These are phyloP conservation scores for Breviolum minutum DNA, from an alignment of 73 alveolate species.

Conservation along the genomic window DNA sequence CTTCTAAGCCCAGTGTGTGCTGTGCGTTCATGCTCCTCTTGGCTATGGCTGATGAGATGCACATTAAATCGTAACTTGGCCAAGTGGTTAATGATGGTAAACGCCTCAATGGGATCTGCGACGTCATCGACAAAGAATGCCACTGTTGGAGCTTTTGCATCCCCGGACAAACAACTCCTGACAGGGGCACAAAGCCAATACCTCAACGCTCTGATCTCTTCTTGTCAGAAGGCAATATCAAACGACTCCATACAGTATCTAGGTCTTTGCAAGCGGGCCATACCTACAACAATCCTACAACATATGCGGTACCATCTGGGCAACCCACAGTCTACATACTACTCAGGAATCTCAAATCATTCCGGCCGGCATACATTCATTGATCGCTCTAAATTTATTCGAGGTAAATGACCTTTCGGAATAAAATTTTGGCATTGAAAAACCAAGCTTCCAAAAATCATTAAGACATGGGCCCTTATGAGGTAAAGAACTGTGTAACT, in stretches of 20 bases:
- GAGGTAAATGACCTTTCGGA: no score
- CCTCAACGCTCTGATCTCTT: background rate
- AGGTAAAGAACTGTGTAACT: no score
- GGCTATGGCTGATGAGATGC: conserved; percentile 71
- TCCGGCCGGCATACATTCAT: no score
- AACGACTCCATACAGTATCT: background rate
- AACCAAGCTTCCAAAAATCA: no score
- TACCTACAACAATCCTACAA: background rate
- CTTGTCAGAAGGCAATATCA: background rate
- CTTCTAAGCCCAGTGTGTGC: background rate
- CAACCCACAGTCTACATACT: background rate
- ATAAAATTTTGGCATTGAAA: no score
- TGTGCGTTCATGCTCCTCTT: background rate
- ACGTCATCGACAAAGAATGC: conserved; percentile 82
- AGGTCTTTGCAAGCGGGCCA: background rate
- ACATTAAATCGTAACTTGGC: conserved; percentile 21
- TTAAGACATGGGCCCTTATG: no score
- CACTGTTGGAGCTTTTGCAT: conserved; percentile 38
- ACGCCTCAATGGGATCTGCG: conserved; percentile 83
- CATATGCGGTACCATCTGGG: background rate
- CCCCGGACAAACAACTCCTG: conserved; percentile 46
- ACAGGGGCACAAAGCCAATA: background rate
- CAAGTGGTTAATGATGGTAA: conserved; percentile 48
- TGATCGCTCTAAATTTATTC: no score
- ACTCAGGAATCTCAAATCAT: no score